Percentiles rank a stretch among this genome's conserved stretches.
These are phyloP conservation scores for Cytospora piceicola DNA, from an alignment of 2,329 filamentous ascomycete species.

Conservation along the genomic window DNA sequence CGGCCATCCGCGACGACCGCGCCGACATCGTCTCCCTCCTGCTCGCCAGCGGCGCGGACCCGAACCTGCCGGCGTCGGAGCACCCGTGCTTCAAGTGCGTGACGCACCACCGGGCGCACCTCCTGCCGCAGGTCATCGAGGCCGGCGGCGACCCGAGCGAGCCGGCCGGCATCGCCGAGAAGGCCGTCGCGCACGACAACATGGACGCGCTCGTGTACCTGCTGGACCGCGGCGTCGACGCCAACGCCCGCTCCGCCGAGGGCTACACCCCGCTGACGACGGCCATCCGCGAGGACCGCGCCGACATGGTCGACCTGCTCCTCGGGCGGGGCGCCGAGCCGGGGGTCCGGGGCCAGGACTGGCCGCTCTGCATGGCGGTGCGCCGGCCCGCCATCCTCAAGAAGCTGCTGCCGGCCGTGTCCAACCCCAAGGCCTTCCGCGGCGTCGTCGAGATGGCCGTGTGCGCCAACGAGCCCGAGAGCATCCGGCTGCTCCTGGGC, in stretches of 20 bases:
- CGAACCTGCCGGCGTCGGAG: slow-evolving; percentile 65
- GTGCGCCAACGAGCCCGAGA: slow-evolving; percentile 67
- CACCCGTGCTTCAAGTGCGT: slow-evolving; percentile 72
- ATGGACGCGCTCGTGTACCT: slow-evolving; percentile 64
- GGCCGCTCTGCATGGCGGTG: slow-evolving; percentile 73
- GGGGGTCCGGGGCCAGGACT: slow-evolving; percentile 67
- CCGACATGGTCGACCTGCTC: slow-evolving; percentile 63
- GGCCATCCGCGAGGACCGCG: slow-evolving; percentile 63
- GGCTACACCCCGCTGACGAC: slow-evolving; percentile 67
- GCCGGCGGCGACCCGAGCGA: slow-evolving; percentile 63
- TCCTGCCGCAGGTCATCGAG: slow-evolving; percentile 61
- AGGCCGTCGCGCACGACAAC: slow-evolving; percentile 65
- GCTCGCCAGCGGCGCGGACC: slow-evolving; percentile 60
- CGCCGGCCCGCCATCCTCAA: slow-evolving; percentile 62
- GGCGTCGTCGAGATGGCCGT: slow-evolving; percentile 71
- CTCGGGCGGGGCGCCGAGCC: slow-evolving; percentile 64
- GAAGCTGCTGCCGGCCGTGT: slow-evolving; percentile 59
- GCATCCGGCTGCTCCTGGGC: slow-evolving; percentile 65
- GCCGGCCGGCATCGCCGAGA: slow-evolving; percentile 69
- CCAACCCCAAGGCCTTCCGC: slow-evolving; percentile 64
- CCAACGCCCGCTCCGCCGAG: slow-evolving; percentile 61
- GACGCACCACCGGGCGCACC: slow-evolving; percentile 65
- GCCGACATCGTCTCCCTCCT: slow-evolving; percentile 65
- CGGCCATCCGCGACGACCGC: slow-evolving; percentile 69
- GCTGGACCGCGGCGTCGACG: slow-evolving; percentile 61